Evolutionary conservation across 176 grass and related monocot species (phyloP).

Genomic region (Eragrostis curvula): DNA sequence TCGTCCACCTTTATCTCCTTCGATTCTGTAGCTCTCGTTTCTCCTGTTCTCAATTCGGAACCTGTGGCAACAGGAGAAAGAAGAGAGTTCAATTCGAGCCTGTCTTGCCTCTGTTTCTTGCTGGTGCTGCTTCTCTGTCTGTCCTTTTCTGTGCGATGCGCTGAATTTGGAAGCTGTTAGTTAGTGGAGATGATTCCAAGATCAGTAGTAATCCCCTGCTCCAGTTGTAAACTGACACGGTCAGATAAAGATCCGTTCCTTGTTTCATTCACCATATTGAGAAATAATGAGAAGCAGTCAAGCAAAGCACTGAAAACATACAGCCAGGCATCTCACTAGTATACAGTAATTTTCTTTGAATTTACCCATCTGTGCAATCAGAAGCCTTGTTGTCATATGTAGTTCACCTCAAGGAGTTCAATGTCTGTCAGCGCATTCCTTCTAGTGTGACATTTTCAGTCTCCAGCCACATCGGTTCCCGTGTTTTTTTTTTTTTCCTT

Average conservation of each 20-base stretch:
- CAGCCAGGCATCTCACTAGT: not conserved
- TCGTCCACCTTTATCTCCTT: no score
- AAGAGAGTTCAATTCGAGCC: not conserved
- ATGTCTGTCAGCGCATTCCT: not conserved
- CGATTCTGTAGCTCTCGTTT: not conserved
- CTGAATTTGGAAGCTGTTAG: not conserved
- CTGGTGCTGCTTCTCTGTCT: constrained; percentile 18
- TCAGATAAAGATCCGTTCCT: not conserved
- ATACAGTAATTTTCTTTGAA: no score
- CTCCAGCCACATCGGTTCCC: not conserved
- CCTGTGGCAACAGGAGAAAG: not conserved
- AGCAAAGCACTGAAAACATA: not conserved
- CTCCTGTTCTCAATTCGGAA: not conserved
- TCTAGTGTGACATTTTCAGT: not conserved
- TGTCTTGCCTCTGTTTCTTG: not conserved
- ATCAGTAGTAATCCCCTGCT: not conserved
- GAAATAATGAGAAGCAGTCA: not conserved
- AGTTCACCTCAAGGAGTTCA: not conserved
- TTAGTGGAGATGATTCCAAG: constrained; percentile 19
- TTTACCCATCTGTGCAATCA: not conserved
- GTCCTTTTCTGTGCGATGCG: constrained; percentile 27
- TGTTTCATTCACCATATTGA: not conserved
- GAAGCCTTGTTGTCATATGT: not conserved
- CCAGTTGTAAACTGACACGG: not conserved
- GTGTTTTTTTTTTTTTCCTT: not conserved